phyloP scores from a whole-genome alignment of 805 yeast species.

The Kodamaea kakaduensis region DNA sequence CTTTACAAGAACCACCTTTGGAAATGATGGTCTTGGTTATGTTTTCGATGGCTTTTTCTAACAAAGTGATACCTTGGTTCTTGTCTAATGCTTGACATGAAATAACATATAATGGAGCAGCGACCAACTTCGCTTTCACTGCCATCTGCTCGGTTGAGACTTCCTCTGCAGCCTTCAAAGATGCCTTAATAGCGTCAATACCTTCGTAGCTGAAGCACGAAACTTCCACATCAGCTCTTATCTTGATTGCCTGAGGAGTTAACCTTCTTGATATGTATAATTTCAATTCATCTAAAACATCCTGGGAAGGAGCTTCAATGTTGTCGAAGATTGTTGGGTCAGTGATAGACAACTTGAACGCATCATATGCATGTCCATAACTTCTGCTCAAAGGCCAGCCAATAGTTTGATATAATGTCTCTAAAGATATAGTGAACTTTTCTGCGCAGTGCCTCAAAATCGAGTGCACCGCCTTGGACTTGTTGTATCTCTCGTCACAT shows the following conservation, averaged over 20 bases:
- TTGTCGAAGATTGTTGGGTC: constrained; percentile 85
- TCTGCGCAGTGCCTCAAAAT: constrained; percentile 98
- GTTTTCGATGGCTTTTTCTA: constrained; percentile 75
- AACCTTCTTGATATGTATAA: constrained; percentile 86
- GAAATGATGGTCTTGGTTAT: constrained; percentile 66
- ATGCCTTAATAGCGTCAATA: constrained; percentile 91
- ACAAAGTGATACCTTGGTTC: constrained; percentile 74
- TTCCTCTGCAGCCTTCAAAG: constrained; percentile 82
- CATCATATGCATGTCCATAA: constrained; percentile 96
- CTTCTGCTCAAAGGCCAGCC: constrained; percentile 98
- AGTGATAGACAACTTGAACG: constrained; percentile 92
- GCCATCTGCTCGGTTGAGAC: constrained; percentile 80
- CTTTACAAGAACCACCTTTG: constrained; percentile 82
- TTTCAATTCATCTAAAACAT: constrained; percentile 78
- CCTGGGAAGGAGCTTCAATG: constrained; percentile 65
- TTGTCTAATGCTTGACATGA: constrained; percentile 93
- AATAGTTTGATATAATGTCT: constrained; percentile 76
- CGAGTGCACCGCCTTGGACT: constrained; percentile 97
- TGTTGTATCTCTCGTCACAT: constrained; percentile 96
- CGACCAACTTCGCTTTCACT: constrained; percentile 90
- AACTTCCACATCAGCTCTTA: constrained; percentile 98
- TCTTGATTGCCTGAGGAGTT: constrained; percentile 96
- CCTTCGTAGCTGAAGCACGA: constrained; percentile 97
- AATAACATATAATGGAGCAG: constrained; percentile 94
- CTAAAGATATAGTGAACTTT: constrained; percentile 84